phyloP scores from a whole-genome alignment of 2,329 filamentous ascomycete genomes.

The Neonectria punicea region DNA sequence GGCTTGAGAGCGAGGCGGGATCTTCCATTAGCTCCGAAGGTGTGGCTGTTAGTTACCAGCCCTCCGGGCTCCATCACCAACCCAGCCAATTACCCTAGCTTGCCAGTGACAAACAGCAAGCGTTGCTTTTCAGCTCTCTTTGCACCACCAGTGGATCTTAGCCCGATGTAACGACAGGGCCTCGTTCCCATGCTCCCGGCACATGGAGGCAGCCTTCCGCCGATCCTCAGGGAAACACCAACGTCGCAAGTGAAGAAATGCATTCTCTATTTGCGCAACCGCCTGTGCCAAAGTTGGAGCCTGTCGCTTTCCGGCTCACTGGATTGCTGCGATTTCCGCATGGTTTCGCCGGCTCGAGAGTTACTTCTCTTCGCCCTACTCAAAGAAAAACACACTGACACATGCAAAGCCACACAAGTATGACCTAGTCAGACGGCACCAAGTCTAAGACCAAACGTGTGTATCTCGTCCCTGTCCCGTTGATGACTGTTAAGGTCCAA shows the following conservation, averaged over 20 bases:
- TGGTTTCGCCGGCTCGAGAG: background rate
- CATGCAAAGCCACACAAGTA: background rate
- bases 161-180: slow-evolving; percentile 1
- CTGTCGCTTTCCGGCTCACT: too few species aligned
- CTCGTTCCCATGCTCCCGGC: background rate
- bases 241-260: too few species aligned
- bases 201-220: background rate
- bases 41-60: slow-evolving; percentile 37
- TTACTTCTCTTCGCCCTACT: background rate
- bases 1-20: slow-evolving; percentile 31
- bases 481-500: background rate
- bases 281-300: too few species aligned
- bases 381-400: background rate
- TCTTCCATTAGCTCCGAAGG: slow-evolving; percentile 32
- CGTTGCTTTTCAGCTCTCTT: slow-evolving; percentile 11
- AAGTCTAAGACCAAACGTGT: background rate
- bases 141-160: background rate
- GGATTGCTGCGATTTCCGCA: background rate
- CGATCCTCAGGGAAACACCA: background rate
- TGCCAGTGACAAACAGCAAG: slow-evolving; percentile 5
- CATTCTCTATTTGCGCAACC: too few species aligned
- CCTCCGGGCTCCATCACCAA: slow-evolving; percentile 31
- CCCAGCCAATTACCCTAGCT: slow-evolving; percentile 4
- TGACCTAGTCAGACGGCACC: background rate
- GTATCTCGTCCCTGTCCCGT: background rate